A percentile compares a stretch with the other conserved stretches of the same genome.
phyloP scores from a whole-genome alignment of 345 rosid species.

The Garcia nutans region DNA sequence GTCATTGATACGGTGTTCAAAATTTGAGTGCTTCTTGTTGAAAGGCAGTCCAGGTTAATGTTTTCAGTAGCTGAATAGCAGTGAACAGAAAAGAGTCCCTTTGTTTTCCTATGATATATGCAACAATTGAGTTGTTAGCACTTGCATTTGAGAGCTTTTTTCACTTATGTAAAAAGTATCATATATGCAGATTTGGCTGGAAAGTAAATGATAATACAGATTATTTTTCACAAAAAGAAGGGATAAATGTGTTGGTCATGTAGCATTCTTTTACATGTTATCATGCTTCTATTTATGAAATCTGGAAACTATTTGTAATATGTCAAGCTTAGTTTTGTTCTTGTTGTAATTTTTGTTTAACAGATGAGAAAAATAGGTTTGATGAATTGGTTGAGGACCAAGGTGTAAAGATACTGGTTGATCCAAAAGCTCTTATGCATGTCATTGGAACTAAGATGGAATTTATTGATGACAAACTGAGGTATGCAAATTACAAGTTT shows the following conservation, averaged over 20 bases:
- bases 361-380: constrained; percentile 77
- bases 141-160: background rate
- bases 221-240: background rate
- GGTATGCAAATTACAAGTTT: constrained; percentile 25
- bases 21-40: background rate
- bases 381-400: constrained; percentile 82
- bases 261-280: background rate
- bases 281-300: background rate
- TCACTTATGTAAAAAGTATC: background rate
- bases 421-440: constrained; percentile 88
- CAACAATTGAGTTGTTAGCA: background rate
- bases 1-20: background rate
- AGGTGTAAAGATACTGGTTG: constrained; percentile 71
- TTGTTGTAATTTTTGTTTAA: background rate
- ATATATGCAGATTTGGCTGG: background rate
- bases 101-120: background rate
- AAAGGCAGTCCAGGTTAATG: background rate
- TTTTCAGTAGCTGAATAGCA: background rate
- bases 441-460: constrained; percentile 91
- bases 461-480: constrained; percentile 80
- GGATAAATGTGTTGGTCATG: background rate
- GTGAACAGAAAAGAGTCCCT: background rate
- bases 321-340: background rate
- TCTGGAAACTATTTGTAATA: background rate
- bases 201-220: background rate